Percentiles rank a stretch among this genome's conserved stretches.
Conservation (phyloP, 2,329 filamentous ascomycete species). For the Talaromyces sp. region DNA sequence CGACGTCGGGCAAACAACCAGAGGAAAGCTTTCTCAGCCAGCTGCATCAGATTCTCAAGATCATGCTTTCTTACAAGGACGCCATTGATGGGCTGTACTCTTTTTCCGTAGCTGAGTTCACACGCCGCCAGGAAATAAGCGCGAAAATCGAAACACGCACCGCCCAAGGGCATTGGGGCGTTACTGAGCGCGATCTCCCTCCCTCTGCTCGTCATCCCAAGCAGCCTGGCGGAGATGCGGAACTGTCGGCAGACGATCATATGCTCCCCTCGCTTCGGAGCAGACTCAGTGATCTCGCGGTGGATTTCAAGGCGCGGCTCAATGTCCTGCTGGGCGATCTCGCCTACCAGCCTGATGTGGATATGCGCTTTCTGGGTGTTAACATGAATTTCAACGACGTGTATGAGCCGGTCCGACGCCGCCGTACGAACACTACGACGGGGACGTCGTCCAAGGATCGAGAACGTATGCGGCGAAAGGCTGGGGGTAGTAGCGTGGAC, state of each 20-base stretch:
- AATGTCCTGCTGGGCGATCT: slow-evolving; percentile 83
- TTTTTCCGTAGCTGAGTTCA: slow-evolving; percentile 92
- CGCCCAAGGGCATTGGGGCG: slow-evolving; percentile 59
- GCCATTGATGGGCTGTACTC: slow-evolving; percentile 90
- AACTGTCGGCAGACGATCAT: slow-evolving; percentile 46
- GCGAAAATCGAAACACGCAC: slow-evolving; percentile 65
- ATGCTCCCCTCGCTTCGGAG: slow-evolving; percentile 71
- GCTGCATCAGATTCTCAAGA: slow-evolving; percentile 84
- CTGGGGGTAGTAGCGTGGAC: background rate
- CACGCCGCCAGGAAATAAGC: slow-evolving; percentile 76
- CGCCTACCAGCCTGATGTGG: slow-evolving; percentile 86
- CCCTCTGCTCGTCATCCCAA: slow-evolving; percentile 18
- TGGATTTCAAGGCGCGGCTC: slow-evolving; percentile 71
- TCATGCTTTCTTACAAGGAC: slow-evolving; percentile 91
- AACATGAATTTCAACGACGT: slow-evolving; percentile 99
- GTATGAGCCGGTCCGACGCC: slow-evolving; percentile 71
- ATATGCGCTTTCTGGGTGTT: slow-evolving; percentile 91
- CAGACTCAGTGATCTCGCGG: slow-evolving; percentile 65
- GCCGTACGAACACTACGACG: slow-evolving; percentile 26
- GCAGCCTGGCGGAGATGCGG: slow-evolving; percentile 17
- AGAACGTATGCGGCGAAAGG: slow-evolving; percentile 12
- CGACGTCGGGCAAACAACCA: slow-evolving; percentile 47
- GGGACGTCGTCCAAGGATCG: slow-evolving; percentile 27
- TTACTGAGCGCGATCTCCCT: slow-evolving; percentile 51
- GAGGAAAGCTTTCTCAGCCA: slow-evolving; percentile 84